Evolutionary conservation across 768 basidiomycete genomes (phyloP).

Genomic region (Saitozyma sp.): DNA sequence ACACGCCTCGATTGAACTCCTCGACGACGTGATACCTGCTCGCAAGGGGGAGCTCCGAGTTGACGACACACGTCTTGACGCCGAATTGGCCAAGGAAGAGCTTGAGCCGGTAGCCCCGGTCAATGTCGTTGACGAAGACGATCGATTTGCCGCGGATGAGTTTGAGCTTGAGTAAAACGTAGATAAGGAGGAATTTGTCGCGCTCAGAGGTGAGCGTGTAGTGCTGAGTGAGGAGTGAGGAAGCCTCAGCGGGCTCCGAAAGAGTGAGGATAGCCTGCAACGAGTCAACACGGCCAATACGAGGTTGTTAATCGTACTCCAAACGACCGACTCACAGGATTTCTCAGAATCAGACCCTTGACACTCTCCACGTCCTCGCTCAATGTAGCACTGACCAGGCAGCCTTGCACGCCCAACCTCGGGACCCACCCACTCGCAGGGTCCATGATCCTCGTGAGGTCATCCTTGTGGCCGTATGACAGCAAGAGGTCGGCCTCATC

Average conservation of each 20-base stretch:
- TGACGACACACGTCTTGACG: constrained; percentile 91
- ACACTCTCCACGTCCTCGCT: constrained; percentile 90
- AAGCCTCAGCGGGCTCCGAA: constrained; percentile 82
- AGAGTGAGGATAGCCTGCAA: constrained; percentile 76
- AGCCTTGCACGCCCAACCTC: constrained; percentile 68
- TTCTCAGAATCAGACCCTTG: constrained; percentile 81
- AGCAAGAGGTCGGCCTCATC: constrained; percentile 97
- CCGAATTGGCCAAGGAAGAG: constrained; percentile 98
- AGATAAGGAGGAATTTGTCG: constrained; percentile 95
- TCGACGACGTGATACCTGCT: constrained; percentile 97
- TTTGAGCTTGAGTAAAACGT: constrained; percentile 93
- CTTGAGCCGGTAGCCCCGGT: constrained; percentile 90
- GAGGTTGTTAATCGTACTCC: too few species aligned
- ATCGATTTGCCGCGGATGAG: constrained; percentile 95
- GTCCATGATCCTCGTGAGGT: constrained; percentile 62
- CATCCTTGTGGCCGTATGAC: constrained; percentile 88
- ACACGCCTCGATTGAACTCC: constrained; percentile 97
- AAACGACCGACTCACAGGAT: constrained; percentile 64
- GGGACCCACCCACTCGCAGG: constrained; percentile 61
- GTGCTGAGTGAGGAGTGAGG: constrained; percentile 79
- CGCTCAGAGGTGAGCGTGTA: constrained; percentile 79
- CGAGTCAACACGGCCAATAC: neutral
- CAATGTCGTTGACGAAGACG: constrained; percentile 93
- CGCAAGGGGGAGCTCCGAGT: constrained; percentile 91
- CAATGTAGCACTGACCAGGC: constrained; percentile 97